phyloP scores from a whole-genome alignment of 345 rosid genomes.

The Raphanus sativus region DNA sequence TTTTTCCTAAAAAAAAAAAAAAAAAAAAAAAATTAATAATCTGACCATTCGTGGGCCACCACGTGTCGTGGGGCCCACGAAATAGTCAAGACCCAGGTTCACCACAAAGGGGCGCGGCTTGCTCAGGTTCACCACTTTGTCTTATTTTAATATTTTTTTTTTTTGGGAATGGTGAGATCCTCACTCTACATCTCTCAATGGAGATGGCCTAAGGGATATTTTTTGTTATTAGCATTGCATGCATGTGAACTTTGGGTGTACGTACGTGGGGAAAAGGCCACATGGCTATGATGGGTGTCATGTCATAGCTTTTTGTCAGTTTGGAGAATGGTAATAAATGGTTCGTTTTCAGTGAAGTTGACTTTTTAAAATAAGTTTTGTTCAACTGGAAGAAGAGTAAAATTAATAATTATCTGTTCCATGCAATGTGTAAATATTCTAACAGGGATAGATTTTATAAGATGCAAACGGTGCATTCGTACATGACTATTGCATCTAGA shows the following conservation, averaged over 20 bases:
- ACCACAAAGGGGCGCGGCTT: too few relatives aligned
- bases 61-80: too few relatives aligned
- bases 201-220: too few relatives aligned
- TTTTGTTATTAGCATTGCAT: slow-evolving; percentile 28
- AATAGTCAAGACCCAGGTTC: too few relatives aligned
- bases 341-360: background rate
- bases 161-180: too few relatives aligned
- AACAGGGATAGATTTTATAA: too few relatives aligned
- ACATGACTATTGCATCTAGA: background rate
- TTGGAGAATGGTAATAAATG: slow-evolving; percentile 9
- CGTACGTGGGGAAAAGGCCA: slow-evolving; percentile 31
- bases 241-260: slow-evolving; percentile 43
- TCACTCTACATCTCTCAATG: too few relatives aligned
- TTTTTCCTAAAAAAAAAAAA: too few relatives aligned
- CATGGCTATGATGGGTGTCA: slow-evolving; percentile 11
- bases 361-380: background rate
- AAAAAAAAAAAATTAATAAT: too few relatives aligned
- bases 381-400: background rate
- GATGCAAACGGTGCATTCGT: background rate
- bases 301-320: slow-evolving; percentile 28
- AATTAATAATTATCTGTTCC: background rate
- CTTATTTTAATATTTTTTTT: too few relatives aligned
- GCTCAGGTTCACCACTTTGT: too few relatives aligned
- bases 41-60: too few relatives aligned
- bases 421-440: background rate